phyloP scores from a whole-genome alignment of 225 moss, liverwort and hornwort species.

The Polytrichum formosum region DNA sequence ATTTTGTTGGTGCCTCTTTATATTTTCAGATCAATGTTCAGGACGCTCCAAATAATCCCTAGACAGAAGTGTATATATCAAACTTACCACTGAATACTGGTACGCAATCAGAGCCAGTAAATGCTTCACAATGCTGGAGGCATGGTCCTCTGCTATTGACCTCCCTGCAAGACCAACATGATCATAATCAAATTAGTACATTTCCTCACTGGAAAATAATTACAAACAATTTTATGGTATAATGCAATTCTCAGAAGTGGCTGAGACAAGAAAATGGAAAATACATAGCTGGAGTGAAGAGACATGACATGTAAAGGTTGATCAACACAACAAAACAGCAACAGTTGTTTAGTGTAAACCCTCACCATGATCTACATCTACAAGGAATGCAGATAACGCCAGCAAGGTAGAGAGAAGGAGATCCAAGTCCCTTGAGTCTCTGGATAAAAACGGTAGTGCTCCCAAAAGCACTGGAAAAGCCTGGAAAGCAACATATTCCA shows the following conservation, averaged over 20 bases:
- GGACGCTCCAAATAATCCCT: too few species aligned
- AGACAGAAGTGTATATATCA: background rate
- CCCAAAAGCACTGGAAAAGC: slow-evolving; percentile 66
- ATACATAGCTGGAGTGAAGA: too few species aligned
- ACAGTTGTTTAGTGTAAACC: background rate
- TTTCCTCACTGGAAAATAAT: background rate
- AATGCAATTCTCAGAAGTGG: too few species aligned
- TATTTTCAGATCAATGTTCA: too few species aligned
- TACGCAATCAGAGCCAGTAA: slow-evolving; percentile 53
- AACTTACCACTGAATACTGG: slow-evolving; percentile 56
- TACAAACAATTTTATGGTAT: background rate
- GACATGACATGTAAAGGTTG: background rate
- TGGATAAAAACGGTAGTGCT: slow-evolving; percentile 51
- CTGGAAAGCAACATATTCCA: slow-evolving; percentile 32
- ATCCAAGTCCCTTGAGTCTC: slow-evolving; percentile 45
- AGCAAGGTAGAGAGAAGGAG: slow-evolving; percentile 54
- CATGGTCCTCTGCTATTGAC: slow-evolving; percentile 53
- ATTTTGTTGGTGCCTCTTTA: too few species aligned
- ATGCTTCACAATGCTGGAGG: slow-evolving; percentile 62
- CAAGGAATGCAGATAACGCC: slow-evolving; percentile 68
- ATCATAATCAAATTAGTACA: background rate
- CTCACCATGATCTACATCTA: slow-evolving; percentile 59
- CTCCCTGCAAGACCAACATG: slow-evolving; percentile 38
- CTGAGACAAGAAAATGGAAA: too few species aligned
- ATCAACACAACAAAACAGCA: background rate